These are phyloP conservation scores for Shiraia bambusicola DNA, from an alignment of 2,329 filamentous ascomycete species.

Conservation along the genomic window DNA sequence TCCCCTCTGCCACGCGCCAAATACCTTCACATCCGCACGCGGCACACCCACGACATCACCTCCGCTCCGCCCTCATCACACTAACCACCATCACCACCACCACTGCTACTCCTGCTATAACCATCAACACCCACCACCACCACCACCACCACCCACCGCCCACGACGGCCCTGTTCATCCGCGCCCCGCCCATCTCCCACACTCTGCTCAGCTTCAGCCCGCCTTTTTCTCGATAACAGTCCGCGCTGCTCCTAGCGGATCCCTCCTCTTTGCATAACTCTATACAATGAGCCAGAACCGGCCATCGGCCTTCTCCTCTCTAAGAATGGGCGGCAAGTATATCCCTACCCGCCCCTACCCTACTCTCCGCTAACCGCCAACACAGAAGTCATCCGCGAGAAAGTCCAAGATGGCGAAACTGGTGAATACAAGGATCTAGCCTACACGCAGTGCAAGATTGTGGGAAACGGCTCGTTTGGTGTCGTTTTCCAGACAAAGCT, in stretches of 20 bases:
- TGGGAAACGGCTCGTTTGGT: conserved; percentile 97
- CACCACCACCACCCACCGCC: conserved; percentile 48
- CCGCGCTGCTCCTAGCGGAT: conserved; percentile 33
- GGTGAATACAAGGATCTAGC: conserved; percentile 95
- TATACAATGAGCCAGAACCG: conserved; percentile 81
- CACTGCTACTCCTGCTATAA: conserved; percentile 17
- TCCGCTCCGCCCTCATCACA: conserved; percentile 12
- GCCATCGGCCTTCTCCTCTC: conserved; percentile 80
- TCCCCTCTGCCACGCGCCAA: conserved; percentile 18
- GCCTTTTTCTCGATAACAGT: conserved; percentile 46
- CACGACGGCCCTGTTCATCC: conserved; percentile 57
- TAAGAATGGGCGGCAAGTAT: conserved; percentile 95
- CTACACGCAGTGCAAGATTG: conserved; percentile 99
- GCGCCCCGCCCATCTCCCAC: conserved; percentile 44
- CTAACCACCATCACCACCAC: conserved; percentile 24
- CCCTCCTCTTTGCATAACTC: conserved; percentile 26
- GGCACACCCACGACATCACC: conserved; percentile 22
- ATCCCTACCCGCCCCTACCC: neutral
- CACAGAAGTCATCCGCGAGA: conserved; percentile 94
- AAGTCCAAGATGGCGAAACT: conserved; percentile 96
- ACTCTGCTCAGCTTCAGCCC: conserved; percentile 50
- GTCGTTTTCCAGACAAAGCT: conserved; percentile 99
- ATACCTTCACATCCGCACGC: conserved; percentile 21
- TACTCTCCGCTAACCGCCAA: conserved; percentile 35
- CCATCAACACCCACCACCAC: conserved; percentile 8